Evolutionary conservation across 2,329 filamentous ascomycete genomes (phyloP).

Genomic region (Aspergillus uvarum): DNA sequence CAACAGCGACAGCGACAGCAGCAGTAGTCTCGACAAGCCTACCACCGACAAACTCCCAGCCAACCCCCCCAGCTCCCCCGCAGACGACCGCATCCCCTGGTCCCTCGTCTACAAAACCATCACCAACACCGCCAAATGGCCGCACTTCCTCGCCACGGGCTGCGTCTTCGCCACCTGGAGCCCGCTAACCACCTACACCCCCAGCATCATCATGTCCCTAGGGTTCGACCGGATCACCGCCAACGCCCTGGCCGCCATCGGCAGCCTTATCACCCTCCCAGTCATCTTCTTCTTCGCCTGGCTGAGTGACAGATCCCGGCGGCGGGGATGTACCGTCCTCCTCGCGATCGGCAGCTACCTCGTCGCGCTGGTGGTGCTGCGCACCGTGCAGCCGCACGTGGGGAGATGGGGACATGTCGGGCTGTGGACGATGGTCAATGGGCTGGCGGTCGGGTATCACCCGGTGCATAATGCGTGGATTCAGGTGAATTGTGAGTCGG

Average conservation of each 20-base stretch:
- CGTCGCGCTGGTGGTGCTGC: conserved; percentile 44
- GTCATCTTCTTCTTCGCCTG: conserved; percentile 52
- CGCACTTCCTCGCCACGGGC: conserved; percentile 51
- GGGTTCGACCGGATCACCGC: conserved; percentile 49
- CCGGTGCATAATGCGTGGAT: conserved; percentile 56
- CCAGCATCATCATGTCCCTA: conserved; percentile 38
- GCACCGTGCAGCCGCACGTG: conserved; percentile 44
- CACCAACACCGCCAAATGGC: conserved; percentile 49
- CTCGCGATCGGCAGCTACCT: conserved; percentile 49
- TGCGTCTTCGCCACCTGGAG: conserved; percentile 56
- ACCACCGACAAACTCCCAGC: conserved; percentile 20
- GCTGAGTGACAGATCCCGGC: conserved; percentile 49
- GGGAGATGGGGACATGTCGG: conserved; percentile 52
- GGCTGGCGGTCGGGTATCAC: conserved; percentile 55
- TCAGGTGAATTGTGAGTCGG: conserved; percentile 52
- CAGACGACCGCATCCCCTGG: conserved; percentile 37
- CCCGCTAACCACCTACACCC: conserved; percentile 54
- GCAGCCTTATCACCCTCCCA: conserved; percentile 47
- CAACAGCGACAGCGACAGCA: not conserved
- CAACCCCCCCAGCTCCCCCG: not conserved
- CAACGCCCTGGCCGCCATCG: conserved; percentile 48
- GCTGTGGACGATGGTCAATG: conserved; percentile 54
- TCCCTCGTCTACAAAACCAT: conserved; percentile 47
- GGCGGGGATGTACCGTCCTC: conserved; percentile 47
- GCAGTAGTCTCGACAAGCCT: conserved; percentile 9